These are phyloP conservation scores for Podospora pseudoanserina DNA, from an alignment of 495 filamentous ascomycete genomes.

Conservation along the genomic window DNA sequence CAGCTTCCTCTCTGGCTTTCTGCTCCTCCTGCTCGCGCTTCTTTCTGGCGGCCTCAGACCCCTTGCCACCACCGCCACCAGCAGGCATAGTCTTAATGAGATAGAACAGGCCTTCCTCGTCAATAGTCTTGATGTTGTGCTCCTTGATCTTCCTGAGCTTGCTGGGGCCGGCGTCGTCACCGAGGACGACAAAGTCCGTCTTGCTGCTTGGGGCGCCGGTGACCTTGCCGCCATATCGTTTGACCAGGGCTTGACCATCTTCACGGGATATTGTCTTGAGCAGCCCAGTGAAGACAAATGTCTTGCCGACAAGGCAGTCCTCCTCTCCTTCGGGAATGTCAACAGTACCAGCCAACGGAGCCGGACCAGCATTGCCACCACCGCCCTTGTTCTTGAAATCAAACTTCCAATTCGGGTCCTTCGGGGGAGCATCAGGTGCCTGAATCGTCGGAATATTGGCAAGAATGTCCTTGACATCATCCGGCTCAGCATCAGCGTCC, in stretches of 20 bases:
- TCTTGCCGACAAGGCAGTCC: constrained; percentile 87
- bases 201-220: constrained; percentile 82
- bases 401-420: constrained; percentile 65
- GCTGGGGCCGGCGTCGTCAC: constrained; percentile 84
- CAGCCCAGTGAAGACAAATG: constrained; percentile 95
- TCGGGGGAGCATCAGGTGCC: constrained; percentile 75
- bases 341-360: constrained; percentile 57
- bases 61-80: constrained; percentile 79
- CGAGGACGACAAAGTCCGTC: constrained; percentile 90
- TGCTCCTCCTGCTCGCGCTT: constrained; percentile 79
- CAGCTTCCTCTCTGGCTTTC: constrained; percentile 71
- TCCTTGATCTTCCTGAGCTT: constrained; percentile 86
- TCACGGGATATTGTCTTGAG: constrained; percentile 73
- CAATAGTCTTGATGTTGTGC: constrained; percentile 78
- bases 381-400: constrained; percentile 54
- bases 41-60: constrained; percentile 75
- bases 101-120: constrained; percentile 87
- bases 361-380: constrained; percentile 54
- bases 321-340: constrained; percentile 81
- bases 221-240: constrained; percentile 89
- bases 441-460: constrained; percentile 79
- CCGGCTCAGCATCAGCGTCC: constrained; percentile 52
- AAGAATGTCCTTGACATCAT: constrained; percentile 76
- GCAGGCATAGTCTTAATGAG: constrained; percentile 81
- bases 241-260: constrained; percentile 84